Evolutionary conservation across 768 basidiomycete genomes (phyloP).

Genomic region (Naganishia vaughanmartiniae): DNA sequence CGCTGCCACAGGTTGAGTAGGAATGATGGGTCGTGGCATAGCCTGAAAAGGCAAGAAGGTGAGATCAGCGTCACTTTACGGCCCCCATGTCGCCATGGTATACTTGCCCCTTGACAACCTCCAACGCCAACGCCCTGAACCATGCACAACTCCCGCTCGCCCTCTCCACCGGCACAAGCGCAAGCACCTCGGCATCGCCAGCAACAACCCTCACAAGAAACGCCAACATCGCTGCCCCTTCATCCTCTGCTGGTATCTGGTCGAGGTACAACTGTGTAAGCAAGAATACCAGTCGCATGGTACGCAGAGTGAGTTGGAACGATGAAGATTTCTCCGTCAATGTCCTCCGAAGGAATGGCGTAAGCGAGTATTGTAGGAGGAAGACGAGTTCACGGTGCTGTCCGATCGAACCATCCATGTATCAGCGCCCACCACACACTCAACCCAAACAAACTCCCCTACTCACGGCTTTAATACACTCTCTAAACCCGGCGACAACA

Average conservation of each 20-base stretch:
- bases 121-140: slow-evolving; percentile 88
- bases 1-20: slow-evolving; percentile 40
- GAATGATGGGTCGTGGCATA: slow-evolving; percentile 45
- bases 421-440: background rate
- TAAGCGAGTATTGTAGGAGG: slow-evolving; percentile 84
- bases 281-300: slow-evolving; percentile 88
- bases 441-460: too few species aligned
- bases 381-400: slow-evolving; percentile 80
- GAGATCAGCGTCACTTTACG: background rate
- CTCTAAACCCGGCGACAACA: slow-evolving; percentile 62
- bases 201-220: slow-evolving; percentile 55
- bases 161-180: slow-evolving; percentile 34
- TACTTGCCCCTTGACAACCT: slow-evolving; percentile 73
- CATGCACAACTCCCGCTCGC: slow-evolving; percentile 55
- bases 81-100: background rate
- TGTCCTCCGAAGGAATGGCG: slow-evolving; percentile 80
- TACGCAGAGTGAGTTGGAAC: slow-evolving; percentile 84
- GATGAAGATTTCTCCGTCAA: slow-evolving; percentile 67
- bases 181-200: slow-evolving; percentile 48
- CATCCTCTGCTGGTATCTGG: slow-evolving; percentile 64
- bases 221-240: slow-evolving; percentile 82
- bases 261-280: slow-evolving; percentile 84
- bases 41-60: slow-evolving; percentile 30
- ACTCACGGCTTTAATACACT: slow-evolving; percentile 61
- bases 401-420: too few species aligned